Evolutionary conservation across 106 monocot genomes (phyloP).

Genomic region (Iris macrosiphon): DNA sequence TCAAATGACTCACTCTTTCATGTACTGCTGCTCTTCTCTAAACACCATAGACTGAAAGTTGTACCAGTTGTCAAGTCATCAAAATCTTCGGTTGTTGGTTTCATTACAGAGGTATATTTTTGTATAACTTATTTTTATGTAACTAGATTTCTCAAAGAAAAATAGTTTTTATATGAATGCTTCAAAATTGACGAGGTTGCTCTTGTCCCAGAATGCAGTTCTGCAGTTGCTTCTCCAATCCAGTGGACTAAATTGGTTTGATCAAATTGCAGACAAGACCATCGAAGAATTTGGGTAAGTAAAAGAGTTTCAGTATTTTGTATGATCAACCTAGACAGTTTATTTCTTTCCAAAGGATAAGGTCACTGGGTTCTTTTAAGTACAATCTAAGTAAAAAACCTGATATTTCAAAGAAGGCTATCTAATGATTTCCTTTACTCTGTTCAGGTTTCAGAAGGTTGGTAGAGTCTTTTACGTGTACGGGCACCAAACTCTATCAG

Average conservation of each 20-base stretch:
- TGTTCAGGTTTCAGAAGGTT: conserved; percentile 24
- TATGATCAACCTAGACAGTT: background rate
- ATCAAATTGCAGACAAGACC: conserved; percentile 37
- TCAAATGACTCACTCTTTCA: conserved; percentile 34
- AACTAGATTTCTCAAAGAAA: background rate
- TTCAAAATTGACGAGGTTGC: background rate
- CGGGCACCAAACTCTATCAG: conserved; percentile 27
- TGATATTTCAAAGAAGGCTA: background rate
- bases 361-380: background rate
- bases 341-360: background rate
- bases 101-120: conserved; percentile 26
- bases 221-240: conserved; percentile 37
- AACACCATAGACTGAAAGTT: conserved; percentile 24
- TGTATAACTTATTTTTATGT: background rate
- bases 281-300: conserved; percentile 23
- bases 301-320: background rate
- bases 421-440: background rate
- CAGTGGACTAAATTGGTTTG: conserved; percentile 42
- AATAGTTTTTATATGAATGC: background rate
- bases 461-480: conserved; percentile 2
- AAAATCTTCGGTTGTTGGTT: conserved; percentile 21
- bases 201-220: conserved; percentile 24
- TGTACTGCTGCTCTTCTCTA: conserved; percentile 36
- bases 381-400: background rate
- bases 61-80: conserved; percentile 37